Conservation (phyloP, 176 grass and related monocot species). For the Cenchrus purpureus region DNA sequence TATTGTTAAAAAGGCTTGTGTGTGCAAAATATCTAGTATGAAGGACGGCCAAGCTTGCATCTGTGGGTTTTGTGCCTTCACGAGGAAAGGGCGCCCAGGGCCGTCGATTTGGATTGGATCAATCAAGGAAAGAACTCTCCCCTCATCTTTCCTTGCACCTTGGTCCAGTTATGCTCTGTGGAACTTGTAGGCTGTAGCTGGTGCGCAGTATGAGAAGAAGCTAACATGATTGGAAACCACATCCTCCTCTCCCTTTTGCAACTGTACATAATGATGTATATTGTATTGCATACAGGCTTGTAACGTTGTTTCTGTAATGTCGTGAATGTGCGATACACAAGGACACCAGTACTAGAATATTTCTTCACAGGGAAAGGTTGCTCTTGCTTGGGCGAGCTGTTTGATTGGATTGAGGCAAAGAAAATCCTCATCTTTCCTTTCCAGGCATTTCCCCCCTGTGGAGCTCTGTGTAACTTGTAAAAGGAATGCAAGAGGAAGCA, state of each 20-base stretch:
- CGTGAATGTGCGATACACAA: neutral
- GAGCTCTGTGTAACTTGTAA: slow-evolving; percentile 13
- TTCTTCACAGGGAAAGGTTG: neutral
- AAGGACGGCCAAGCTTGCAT: neutral
- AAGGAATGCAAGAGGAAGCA: neutral
- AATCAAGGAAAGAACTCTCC: slow-evolving; percentile 8
- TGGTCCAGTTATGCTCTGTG: neutral
- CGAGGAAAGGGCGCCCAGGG: neutral
- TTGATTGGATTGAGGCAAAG: neutral
- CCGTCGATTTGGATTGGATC: slow-evolving; percentile 15
- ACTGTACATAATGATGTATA: slow-evolving; percentile 39
- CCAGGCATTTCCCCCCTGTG: neutral
- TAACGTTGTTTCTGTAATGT: neutral
- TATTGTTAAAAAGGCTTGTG: neutral
- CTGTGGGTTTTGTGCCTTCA: slow-evolving; percentile 22
- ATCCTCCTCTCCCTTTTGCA: too few species aligned
- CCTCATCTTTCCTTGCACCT: slow-evolving; percentile 26
- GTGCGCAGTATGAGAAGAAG: neutral
- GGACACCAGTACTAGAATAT: neutral
- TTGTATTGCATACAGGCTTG: slow-evolving; percentile 24
- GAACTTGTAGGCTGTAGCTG: too few species aligned
- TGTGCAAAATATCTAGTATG: neutral
- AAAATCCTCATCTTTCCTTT: neutral
- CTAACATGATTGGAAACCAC: slow-evolving; percentile 16
- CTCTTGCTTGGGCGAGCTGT: neutral